Evolutionary conservation across 2,329 filamentous ascomycete species (phyloP).

Genomic region (Botrytis deweyae): DNA sequence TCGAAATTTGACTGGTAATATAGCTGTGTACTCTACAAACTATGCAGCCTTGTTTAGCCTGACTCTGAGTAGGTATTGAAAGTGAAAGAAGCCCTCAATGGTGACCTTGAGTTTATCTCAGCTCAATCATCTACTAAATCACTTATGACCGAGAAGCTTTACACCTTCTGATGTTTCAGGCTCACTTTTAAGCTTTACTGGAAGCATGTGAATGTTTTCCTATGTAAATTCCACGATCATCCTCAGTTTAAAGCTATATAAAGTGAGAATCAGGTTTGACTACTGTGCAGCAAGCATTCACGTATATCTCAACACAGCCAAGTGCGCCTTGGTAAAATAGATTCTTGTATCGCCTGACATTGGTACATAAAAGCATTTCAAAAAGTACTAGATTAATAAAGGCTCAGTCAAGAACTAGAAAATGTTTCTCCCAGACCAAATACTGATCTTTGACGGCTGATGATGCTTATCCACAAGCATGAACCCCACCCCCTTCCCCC

Average conservation of each 20-base stretch:
- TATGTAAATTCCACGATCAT: not conserved
- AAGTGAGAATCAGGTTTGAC: not conserved
- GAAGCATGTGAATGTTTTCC: not conserved
- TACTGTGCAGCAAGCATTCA: not conserved
- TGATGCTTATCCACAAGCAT: not conserved
- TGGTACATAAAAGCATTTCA: not conserved
- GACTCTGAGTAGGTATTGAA: not conserved
- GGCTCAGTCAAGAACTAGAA: not conserved
- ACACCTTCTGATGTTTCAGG: not conserved
- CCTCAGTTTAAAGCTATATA: not conserved
- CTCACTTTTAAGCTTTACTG: not conserved
- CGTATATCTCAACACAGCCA: fast-evolving
- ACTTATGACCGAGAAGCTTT: not conserved
- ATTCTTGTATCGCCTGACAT: fast-evolving
- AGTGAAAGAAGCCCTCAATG: not conserved
- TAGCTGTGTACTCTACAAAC: not conserved
- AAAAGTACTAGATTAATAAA: not conserved
- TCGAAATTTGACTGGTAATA: fast-evolving
- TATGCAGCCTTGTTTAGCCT: not conserved
- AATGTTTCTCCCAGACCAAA: not conserved
- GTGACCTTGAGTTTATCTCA: not conserved
- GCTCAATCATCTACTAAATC: not conserved
- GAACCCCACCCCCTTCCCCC: no score
- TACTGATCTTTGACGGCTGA: not conserved
- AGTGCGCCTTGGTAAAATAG: fast-evolving